A percentile compares a stretch with the other conserved stretches of the same genome.
Conservation (phyloP, 2,329 filamentous ascomycete genomes). For the Cryphonectria carpinicola region DNA sequence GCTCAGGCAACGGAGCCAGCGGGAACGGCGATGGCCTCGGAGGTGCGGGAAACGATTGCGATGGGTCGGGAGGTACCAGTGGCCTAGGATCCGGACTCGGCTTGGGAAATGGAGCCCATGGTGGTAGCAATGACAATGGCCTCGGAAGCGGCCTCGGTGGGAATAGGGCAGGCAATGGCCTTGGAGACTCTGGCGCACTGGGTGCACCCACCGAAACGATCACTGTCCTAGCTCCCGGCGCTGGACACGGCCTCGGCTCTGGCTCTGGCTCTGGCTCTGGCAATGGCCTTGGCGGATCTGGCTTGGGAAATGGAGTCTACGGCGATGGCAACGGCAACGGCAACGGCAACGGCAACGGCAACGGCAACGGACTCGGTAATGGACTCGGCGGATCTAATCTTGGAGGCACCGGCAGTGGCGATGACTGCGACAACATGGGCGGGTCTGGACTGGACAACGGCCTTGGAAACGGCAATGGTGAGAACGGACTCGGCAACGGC, state of each 20-base stretch:
- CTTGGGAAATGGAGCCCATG: conserved; percentile 3
- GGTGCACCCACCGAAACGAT: conserved; percentile 19
- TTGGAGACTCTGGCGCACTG: conserved; percentile 12
- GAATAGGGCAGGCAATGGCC: conserved; percentile 1
- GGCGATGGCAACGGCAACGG: conserved; percentile 1
- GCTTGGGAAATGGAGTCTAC: conserved; percentile 13
- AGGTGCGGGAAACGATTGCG: conserved; percentile 8
- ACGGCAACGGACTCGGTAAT: conserved; percentile 3
- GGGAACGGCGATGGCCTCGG: conserved; percentile 19
- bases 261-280: not conserved
- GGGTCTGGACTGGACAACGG: conserved; percentile 5
- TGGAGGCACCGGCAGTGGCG: conserved; percentile 1
- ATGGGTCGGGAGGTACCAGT: conserved; percentile 17
- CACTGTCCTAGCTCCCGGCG: conserved; percentile 21
- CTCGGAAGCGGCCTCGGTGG: conserved; percentile 2
- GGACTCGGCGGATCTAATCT: conserved; percentile 14
- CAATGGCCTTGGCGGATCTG: conserved; percentile 13
- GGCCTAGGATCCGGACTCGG: conserved; percentile 9
- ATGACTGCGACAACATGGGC: conserved; percentile 15
- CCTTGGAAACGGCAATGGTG: not conserved
- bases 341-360: conserved; percentile 1
- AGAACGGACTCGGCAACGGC: conserved; percentile 14
- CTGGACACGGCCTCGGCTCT: not conserved
- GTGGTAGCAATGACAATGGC: not conserved
- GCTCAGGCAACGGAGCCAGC: not conserved